Evolutionary conservation across 1,284 basidiomycete species (phyloP).

Genomic region (Leucoagaricus sp.): DNA sequence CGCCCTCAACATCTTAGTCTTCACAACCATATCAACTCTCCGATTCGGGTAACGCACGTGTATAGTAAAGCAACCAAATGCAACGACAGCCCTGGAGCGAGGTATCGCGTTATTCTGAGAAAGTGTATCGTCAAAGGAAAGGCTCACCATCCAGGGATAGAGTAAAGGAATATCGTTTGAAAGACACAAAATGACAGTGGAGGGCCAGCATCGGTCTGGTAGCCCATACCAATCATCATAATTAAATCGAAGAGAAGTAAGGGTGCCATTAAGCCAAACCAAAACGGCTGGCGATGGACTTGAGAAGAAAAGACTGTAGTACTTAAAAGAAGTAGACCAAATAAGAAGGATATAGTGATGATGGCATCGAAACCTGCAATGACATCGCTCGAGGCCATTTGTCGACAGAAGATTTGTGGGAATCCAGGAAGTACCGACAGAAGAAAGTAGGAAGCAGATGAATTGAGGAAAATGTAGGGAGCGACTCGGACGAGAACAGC

Average conservation of each 20-base stretch:
- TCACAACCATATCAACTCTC: neutral
- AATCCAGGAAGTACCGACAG: neutral
- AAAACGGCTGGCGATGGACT: constrained; percentile 3
- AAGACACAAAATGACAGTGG: constrained; percentile 4
- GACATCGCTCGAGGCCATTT: constrained; percentile 3
- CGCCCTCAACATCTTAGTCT: neutral
- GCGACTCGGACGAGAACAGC: neutral
- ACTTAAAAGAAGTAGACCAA: constrained; percentile 9
- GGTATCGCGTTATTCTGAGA: too few relatives aligned
- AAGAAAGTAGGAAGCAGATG: neutral
- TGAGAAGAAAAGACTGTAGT: constrained; percentile 1
- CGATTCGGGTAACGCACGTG: neutral
- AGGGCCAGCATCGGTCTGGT: constrained; percentile 5
- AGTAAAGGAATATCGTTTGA: constrained; percentile 11
- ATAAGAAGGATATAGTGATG: constrained; percentile 8
- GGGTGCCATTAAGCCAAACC: constrained; percentile 11
- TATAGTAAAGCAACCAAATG: constrained; percentile 10
- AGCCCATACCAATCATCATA: constrained; percentile 7
- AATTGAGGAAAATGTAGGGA: neutral
- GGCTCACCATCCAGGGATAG: constrained; percentile 13
- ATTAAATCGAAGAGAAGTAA: constrained; percentile 3
- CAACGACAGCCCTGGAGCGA: constrained; percentile 2
- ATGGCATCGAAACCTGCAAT: constrained; percentile 10
- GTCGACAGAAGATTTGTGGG: too few relatives aligned
- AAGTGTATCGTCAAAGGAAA: neutral